Evolutionary conservation across 768 basidiomycete genomes (phyloP).

Genomic region (Trametes meyenii): DNA sequence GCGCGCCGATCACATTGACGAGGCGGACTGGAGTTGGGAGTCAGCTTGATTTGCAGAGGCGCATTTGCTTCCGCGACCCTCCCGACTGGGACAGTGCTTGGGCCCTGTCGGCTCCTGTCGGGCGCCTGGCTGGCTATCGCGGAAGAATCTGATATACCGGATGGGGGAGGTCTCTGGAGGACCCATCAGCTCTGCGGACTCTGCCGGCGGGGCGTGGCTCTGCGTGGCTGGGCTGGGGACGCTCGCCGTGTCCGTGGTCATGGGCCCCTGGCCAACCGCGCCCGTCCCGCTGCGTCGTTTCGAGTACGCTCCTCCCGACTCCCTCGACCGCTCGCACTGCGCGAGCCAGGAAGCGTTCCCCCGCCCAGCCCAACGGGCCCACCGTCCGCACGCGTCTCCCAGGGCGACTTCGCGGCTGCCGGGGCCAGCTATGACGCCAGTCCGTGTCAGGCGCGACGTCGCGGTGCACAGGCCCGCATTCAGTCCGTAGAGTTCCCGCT

Average conservation of each 20-base stretch:
- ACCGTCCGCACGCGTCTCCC: background rate
- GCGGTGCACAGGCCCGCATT: conserved; percentile 1
- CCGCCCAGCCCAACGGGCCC: conserved; percentile 2
- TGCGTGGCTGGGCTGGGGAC: background rate
- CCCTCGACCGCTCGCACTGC: conserved; percentile 2
- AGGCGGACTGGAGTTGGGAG: background rate
- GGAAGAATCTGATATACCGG: conserved; percentile 22
- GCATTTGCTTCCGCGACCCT: conserved; percentile 25
- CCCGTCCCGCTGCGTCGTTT: conserved; percentile 16
- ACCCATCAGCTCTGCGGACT: background rate
- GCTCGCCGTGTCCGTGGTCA: background rate
- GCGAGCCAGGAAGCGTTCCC: background rate
- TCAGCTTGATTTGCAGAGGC: conserved; percentile 22
- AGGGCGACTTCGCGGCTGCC: conserved; percentile 17
- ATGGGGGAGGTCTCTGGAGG: conserved; percentile 8
- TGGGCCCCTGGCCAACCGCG: background rate
- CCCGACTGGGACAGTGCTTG: background rate
- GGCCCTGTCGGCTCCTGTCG: background rate
- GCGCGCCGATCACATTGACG: background rate
- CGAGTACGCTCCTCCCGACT: background rate
- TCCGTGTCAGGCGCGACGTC: conserved; percentile 1
- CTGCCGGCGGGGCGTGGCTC: conserved; percentile 4
- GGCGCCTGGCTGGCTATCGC: conserved; percentile 2
- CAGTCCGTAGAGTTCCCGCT: conserved; percentile 7
- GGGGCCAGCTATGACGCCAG: conserved; percentile 20